Conservation (phyloP, 257 asterid species). For the Nicotiana obtusifolia region DNA sequence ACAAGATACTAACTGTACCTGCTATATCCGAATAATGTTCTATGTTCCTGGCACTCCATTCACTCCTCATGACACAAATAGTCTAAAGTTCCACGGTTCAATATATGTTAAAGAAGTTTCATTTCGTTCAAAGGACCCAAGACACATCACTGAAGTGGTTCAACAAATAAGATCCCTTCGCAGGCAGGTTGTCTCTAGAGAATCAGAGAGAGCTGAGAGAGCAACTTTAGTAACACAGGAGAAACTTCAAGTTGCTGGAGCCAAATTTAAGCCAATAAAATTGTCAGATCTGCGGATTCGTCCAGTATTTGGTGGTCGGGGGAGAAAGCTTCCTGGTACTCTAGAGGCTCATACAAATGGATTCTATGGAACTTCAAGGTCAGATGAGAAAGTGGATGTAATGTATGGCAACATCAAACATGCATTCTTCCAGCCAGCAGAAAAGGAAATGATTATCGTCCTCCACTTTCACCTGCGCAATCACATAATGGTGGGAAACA, state of each 20-base stretch:
- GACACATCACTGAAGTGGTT: constrained; percentile 23
- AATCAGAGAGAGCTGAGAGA: constrained; percentile 23
- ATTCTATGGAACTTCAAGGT: constrained; percentile 21
- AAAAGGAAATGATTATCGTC: constrained; percentile 27
- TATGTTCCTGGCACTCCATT: constrained; percentile 22
- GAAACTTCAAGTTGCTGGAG: constrained; percentile 20
- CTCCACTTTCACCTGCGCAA: constrained; percentile 26
- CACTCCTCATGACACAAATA: constrained; percentile 18
- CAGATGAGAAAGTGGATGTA: constrained; percentile 18
- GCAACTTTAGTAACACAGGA: constrained; percentile 22
- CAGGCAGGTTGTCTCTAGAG: constrained; percentile 26
- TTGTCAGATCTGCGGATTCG: constrained; percentile 16
- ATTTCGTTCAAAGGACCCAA: constrained; percentile 22
- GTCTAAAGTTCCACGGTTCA: constrained; percentile 22
- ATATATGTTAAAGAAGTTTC: constrained; percentile 23
- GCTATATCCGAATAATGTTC: constrained; percentile 23
- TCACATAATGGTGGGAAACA: constrained; percentile 30
- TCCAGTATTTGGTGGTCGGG: constrained; percentile 24
- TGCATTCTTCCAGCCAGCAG: constrained; percentile 30
- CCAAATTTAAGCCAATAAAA: constrained; percentile 22
- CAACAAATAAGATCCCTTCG: constrained; percentile 22
- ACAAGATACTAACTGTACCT: constrained; percentile 26
- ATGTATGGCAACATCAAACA: constrained; percentile 24
- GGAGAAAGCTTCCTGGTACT: constrained; percentile 21
- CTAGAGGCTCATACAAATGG: constrained; percentile 24